Evolutionary conservation across 768 basidiomycete genomes (phyloP).

Genomic region (Naematelia encephala): DNA sequence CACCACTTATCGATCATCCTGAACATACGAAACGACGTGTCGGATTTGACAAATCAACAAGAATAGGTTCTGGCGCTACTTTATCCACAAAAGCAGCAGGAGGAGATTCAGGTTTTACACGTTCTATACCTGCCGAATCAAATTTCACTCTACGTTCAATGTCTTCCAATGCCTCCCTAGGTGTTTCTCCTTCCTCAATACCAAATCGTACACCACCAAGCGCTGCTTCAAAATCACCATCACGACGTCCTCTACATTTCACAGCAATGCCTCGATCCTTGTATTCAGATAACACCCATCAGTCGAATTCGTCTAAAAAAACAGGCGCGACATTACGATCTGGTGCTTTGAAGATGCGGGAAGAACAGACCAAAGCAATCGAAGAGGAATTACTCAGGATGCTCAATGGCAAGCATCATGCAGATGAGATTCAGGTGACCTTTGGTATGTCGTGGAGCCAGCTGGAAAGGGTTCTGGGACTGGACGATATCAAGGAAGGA

Average conservation of each 20-base stretch:
- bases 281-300: conserved; percentile 6
- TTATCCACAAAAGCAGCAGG: conserved; percentile 15
- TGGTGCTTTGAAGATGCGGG: conserved; percentile 12
- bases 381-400: conserved; percentile 52
- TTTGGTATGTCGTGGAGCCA: conserved; percentile 82
- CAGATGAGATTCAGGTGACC: conserved; percentile 76
- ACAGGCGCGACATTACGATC: conserved; percentile 9
- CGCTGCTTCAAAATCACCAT: conserved; percentile 6
- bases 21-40: conserved; percentile 30
- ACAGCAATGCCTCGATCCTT: neutral
- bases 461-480: conserved; percentile 62
- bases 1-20: conserved; percentile 25
- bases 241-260: neutral
- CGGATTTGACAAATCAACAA: conserved; percentile 34
- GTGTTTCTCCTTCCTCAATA: conserved; percentile 24
- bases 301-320: neutral
- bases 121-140: conserved; percentile 23
- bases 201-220: conserved; percentile 21
- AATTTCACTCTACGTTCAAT: conserved; percentile 39
- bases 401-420: conserved; percentile 85
- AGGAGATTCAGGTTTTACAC: conserved; percentile 44
- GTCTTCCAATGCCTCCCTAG: conserved; percentile 27
- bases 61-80: conserved; percentile 22
- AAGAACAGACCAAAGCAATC: conserved; percentile 11
- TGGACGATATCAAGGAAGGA: conserved; percentile 57